Base-by-base conservation (phyloP, 1,284 basidiomycete species). In the Tilletia caries region DNA sequence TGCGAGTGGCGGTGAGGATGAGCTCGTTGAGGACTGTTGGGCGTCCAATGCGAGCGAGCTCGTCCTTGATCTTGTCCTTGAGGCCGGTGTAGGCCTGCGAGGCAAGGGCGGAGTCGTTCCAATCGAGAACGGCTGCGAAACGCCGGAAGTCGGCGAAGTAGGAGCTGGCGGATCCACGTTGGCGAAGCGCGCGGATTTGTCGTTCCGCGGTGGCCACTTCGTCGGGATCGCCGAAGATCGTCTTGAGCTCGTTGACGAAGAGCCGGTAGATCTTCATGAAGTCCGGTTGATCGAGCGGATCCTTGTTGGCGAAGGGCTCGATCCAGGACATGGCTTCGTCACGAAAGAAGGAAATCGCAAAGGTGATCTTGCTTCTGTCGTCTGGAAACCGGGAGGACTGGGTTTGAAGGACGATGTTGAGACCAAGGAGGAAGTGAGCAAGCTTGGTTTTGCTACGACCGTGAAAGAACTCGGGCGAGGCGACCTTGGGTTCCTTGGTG, bases 91-190 rank as follows among this genome's bases (percentile, higher is more conserved):
- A 52, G 23, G 50, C 50, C 23, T 52, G 50, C 10, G 50, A 52
- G 10, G 50, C 50, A 6, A 52, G 50, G 23, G 50, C 50, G 50
- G 50, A 52, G 23, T 52, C 23, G 23, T 52, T 52, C 50, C 50
- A 52, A n/a, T 52, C 50, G 23, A 52, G 50, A 23, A 15, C 23
- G 50, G 50, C 50, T 8, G 50, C 13, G 23, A 52, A n/a, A n/a
- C 50, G 50, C 23, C 50, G 13, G 23, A 52, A 52, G 15, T 52
- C 50, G 50, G 50, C 50, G 50, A 52, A 52, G 50, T 52, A 52
- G 6, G 50, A 6, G 13, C 15, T 18, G 15, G 50, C 50, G 23
- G 50, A 10, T 8, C 15, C 23, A n/a, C 15, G 13, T 23, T 52
- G 50, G 12, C 23, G 10, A 23, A 52, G 50, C 50, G 10, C 12